phyloP scores from a whole-genome alignment of 2,329 filamentous ascomycete genomes.

The Talaromyces funiculosus region DNA sequence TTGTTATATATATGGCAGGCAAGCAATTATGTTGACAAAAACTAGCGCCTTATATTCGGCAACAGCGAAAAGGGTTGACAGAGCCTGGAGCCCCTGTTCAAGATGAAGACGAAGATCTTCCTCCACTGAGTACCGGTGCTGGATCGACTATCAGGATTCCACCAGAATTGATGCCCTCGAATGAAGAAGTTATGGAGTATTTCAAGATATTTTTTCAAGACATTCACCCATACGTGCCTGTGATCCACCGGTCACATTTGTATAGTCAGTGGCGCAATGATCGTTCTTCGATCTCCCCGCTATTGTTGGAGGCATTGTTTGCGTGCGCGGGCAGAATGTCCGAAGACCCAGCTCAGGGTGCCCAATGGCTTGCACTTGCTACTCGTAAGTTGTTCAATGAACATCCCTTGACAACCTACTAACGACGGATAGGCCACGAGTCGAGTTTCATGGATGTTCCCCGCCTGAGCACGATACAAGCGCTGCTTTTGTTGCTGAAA shows the following conservation, averaged over 20 bases:
- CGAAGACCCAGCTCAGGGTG: constrained; percentile 75
- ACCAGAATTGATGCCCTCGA: constrained; percentile 84
- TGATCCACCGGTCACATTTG: constrained; percentile 74
- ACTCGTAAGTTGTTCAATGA: constrained; percentile 55
- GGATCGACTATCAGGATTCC: constrained; percentile 82
- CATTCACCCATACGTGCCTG: constrained; percentile 87
- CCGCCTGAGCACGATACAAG: constrained; percentile 84
- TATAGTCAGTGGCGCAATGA: constrained; percentile 87
- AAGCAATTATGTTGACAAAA: neutral
- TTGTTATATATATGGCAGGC: neutral
- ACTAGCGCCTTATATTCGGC: constrained; percentile 75
- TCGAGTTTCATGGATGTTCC: constrained; percentile 92
- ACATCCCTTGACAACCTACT: constrained; percentile 7
- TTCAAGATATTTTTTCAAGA: constrained; percentile 88
- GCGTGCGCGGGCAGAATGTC: constrained; percentile 79
- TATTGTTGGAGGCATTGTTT: constrained; percentile 85
- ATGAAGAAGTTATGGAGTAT: constrained; percentile 73
- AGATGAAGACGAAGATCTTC: constrained; percentile 68
- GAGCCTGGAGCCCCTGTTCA: constrained; percentile 52
- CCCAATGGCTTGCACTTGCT: constrained; percentile 88
- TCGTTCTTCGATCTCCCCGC: constrained; percentile 76
- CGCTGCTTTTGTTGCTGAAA: constrained; percentile 79
- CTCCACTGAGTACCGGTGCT: constrained; percentile 60
- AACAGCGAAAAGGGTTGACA: constrained; percentile 47
- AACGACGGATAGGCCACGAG: constrained; percentile 61